Evolutionary conservation across 2,329 filamentous ascomycete genomes (phyloP), one percentile per base, ranked within the genome.

Genomic region (Chaetomium sp.): DNA sequence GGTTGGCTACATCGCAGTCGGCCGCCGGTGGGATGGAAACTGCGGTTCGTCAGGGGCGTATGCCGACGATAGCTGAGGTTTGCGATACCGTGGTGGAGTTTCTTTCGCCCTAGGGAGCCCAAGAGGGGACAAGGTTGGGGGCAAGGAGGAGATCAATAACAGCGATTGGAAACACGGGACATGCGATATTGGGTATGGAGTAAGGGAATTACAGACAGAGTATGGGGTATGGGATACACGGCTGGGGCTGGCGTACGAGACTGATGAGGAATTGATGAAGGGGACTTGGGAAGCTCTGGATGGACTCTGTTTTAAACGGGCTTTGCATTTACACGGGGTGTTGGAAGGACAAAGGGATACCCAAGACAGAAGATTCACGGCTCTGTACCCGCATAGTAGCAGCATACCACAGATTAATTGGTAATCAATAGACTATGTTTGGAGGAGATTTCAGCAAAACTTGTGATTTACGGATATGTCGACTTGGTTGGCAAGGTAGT

Each of bases 21-120:
- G 11, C 50, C 43, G 10, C 14, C 10, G 33, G 47, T 35, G 44
- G 34, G 10, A 19, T 76, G 32, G 69, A 70, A 54, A 64, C 61
- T 10, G 63, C 70, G 3, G 49, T 77, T 2, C 60, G 62, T 19
- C 61, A 66, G 36, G 70, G 72, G 2, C 65, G 63, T 42, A 57
- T 71, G 44, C 76, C 75, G 4, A 70, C 70, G 2, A 47, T 76
- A 41, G 63, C 68, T 2, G 73, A 79, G 53, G 36, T 76, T n/a
- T 74, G 76, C 43, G 77, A 79, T 62, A 62, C 72, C 46, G 60
- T 78, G 14, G 67, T 76, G 27, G 75, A 78, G 57, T 70, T 65
- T n/a, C 57, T 71, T 76, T 61, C 69, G 72, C 64, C 27, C 7
- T 47, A 35, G 37, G 48, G 37, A 49, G n/a, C 33, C n/a, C 10